Evolutionary conservation across 140 eudicot genomes (phyloP).

Genomic region (Anethum foeniculum): DNA sequence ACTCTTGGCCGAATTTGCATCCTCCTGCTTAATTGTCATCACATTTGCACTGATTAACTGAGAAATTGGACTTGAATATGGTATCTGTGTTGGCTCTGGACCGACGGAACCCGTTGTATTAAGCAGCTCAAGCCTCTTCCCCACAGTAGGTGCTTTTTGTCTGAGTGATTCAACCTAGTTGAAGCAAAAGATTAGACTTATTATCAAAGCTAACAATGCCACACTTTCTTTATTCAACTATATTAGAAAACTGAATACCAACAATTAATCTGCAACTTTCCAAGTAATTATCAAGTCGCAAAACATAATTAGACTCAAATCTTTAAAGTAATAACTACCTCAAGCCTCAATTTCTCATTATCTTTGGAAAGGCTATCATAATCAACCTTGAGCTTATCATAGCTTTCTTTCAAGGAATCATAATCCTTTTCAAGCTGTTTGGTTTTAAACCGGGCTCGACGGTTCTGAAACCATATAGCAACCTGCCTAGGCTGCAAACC

Average conservation of each 20-base stretch:
- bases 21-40: constrained; percentile 44
- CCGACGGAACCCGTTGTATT: constrained; percentile 24
- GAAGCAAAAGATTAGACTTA: constrained; percentile 2
- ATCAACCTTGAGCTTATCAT: constrained; percentile 52
- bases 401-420: constrained; percentile 50
- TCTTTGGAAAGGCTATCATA: constrained; percentile 44
- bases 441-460: constrained; percentile 70
- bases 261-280: background rate
- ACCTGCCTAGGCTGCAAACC: constrained; percentile 84
- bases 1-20: constrained; percentile 57
- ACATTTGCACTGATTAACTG: constrained; percentile 15
- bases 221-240: background rate
- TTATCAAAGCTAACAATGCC: background rate
- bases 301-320: background rate
- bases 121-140: constrained; percentile 22
- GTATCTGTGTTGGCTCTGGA: constrained; percentile 20
- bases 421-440: constrained; percentile 76
- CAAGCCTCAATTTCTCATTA: constrained; percentile 52
- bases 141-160: constrained; percentile 36
- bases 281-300: background rate
- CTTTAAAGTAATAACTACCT: constrained; percentile 31
- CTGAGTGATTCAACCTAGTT: constrained; percentile 47
- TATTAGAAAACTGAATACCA: background rate
- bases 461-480: constrained; percentile 89
- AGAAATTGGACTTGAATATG: background rate